A percentile compares a stretch with the other conserved stretches of the same genome.
Conservation (phyloP, 139 green algal genomes). For the Monoraphidium neglectum region DNA sequence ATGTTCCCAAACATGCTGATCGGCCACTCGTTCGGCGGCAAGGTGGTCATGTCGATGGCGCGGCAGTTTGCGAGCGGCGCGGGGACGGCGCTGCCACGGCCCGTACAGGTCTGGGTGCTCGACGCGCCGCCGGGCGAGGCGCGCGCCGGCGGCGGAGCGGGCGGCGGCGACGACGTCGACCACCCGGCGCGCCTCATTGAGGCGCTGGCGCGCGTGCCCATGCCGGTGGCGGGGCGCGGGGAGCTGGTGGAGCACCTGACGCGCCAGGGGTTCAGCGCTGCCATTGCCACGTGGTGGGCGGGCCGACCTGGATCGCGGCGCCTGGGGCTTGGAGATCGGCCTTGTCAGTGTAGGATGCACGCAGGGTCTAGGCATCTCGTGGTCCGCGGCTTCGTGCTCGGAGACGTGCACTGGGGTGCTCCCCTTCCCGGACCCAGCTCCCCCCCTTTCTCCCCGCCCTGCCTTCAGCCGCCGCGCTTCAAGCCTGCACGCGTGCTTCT, state of each 20-base stretch:
- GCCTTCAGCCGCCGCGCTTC: no score
- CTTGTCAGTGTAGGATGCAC: no score
- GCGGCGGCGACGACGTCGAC: conserved; percentile 45
- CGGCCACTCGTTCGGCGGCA: conserved; percentile 93
- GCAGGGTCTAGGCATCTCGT: no score
- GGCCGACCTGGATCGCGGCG: no score
- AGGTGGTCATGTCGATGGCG: conserved; percentile 91
- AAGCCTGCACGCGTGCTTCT: no score
- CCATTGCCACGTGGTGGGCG: no score
- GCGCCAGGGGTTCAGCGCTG: not conserved
- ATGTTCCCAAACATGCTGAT: conserved; percentile 90
- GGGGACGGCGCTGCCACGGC: conserved; percentile 62
- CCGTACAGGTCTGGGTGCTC: conserved; percentile 89
- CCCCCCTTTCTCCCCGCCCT: no score
- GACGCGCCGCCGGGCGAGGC: conserved; percentile 87
- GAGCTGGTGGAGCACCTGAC: conserved; percentile 59
- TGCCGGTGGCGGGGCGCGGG: conserved; percentile 59
- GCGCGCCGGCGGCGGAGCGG: conserved; percentile 40
- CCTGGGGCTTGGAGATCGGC: no score
- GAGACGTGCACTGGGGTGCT: no score
- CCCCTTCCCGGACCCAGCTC: no score
- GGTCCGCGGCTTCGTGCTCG: no score
- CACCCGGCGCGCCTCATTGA: conserved; percentile 80
- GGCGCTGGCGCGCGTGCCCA: conserved; percentile 60
- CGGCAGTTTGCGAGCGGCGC: conserved; percentile 90